Evolutionary conservation across 1,139 yeast genomes (phyloP), one percentile per base, ranked within the genome.

Genomic region (Wickerhamomyces sp.): DNA sequence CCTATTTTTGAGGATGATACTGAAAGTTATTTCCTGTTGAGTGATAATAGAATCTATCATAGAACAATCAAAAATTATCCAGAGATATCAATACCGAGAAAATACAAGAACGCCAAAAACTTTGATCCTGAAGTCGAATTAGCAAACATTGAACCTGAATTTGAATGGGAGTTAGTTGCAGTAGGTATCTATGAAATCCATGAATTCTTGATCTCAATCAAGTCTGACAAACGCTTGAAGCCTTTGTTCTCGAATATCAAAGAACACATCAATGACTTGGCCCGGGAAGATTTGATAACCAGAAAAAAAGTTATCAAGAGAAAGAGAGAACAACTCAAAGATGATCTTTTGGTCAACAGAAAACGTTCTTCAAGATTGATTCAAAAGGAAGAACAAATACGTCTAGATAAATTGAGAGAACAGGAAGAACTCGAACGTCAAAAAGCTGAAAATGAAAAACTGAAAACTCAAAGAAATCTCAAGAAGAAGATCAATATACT

Each of bases 281-380:
- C 62, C 2, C 43, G 39, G 13, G 62, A 60, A 41, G 76, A 71
- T 48, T 51, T 65, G 15, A 68, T 62, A 45, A 74, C 73, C 52
- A 66, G 81, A 50, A 71, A 66, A 53, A 64, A 65, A 45, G 61
- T 76, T 36, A 59, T 68, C 34, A 69, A 69, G 50, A 67, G 76
- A 54, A 65, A 67, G 51, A 75, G 71, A 53, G 82, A 76, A 50
- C 67, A 69, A 41, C 79, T 74, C 55, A 61, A 76, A 62, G 67
- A 69, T 31, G 72, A 69, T 39, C 61, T 77, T 43, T 66, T 77
- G 51, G 75, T 76, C 11, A 72, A 79, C 13, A 62, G 79, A 50
- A 75, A 75, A 54, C 66, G 76, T 49, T 73, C 78, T 6, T 69
- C 76, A 8, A 64, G 80, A 58, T 58, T 75, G 36, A 76, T 73